Base-by-base conservation (phyloP, 139 green algal genomes). In the Closterium sp. region DNA sequence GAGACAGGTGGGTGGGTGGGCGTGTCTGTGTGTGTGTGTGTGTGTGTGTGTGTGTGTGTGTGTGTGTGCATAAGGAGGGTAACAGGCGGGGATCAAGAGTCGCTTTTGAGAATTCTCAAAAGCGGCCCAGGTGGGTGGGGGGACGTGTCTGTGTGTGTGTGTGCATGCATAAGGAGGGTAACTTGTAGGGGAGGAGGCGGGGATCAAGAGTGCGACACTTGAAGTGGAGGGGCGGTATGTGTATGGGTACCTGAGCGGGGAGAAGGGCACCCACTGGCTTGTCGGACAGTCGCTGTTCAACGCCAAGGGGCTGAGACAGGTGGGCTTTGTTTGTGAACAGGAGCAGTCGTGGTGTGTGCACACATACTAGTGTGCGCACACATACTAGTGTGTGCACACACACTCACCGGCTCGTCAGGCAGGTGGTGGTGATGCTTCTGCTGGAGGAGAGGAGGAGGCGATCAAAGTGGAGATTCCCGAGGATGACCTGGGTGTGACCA, bases 191-290 rank as follows among this genome's bases (percentile, higher is more conserved):
- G 97, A 99, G 62, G 97, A 97, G 95, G 98, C 97, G 2, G 98
- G 98, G 38, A 95, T 99, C 73, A 99, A 99, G 93, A 96, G 92
- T 1, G 96, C 96, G 1, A 97, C 98, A 90, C 89, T 99, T 3
- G 94, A 98, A 93, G 90, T 99, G 24, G 22, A 96, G 7, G 97
- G 97, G 21, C 92, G 92, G 2, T 97, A 95, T 50, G 97, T 96
- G n/a, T 98, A 97, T 89, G 97, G 96, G 2, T 95, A 95, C 30
- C 94, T 98, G 42, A 42, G n/a, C 0, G 95, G 93, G 0, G 98
- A 99, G 95, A 98, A 98, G 91, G 98, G 98, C 91, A 99, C 98
- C 1, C 98, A 99, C 95, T 95, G 98, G 0, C 96, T 99, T 1
- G 98, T 99, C 85, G 95, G 98, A 62, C 96, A 96, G 95, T 98